These are phyloP conservation scores for Globisporangium iwayamae DNA, from an alignment of 352 stramenopile species.

Conservation along the genomic window DNA sequence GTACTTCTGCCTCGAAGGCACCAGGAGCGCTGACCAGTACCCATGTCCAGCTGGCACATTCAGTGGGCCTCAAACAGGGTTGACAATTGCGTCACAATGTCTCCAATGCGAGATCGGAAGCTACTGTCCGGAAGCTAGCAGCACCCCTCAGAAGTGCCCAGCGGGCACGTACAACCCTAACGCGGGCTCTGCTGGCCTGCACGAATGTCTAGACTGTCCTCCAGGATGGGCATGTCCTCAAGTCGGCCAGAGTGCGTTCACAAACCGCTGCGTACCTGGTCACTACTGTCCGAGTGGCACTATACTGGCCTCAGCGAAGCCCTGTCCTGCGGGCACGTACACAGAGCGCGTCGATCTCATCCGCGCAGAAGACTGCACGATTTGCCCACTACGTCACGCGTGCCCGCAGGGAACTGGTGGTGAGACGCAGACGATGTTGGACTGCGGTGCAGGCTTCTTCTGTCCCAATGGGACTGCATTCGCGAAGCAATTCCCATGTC, in stretches of 20 bases:
- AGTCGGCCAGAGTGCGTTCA: slow-evolving; percentile 56
- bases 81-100: slow-evolving; percentile 50
- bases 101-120: slow-evolving; percentile 54
- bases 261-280: slow-evolving; percentile 57
- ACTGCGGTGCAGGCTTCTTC: slow-evolving; percentile 71
- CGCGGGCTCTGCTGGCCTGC: slow-evolving; percentile 34
- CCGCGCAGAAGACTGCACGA: slow-evolving; percentile 65
- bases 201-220: slow-evolving; percentile 69
- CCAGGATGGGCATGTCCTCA: slow-evolving; percentile 71
- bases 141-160: slow-evolving; percentile 56
- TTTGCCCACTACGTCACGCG: slow-evolving; percentile 67
- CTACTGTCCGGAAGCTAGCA: slow-evolving; percentile 84
- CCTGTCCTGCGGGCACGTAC: slow-evolving; percentile 75
- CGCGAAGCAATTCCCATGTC: slow-evolving; percentile 75
- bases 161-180: slow-evolving; percentile 74
- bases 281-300: slow-evolving; percentile 77
- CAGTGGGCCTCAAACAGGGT: slow-evolving; percentile 51
- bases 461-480: slow-evolving; percentile 78
- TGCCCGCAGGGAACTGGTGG: slow-evolving; percentile 74
- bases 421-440: slow-evolving; percentile 63
- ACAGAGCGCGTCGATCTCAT: slow-evolving; percentile 67
- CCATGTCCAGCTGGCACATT: slow-evolving; percentile 88
- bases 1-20: slow-evolving; percentile 82
- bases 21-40: slow-evolving; percentile 55
- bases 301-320: slow-evolving; percentile 42